Percentiles rank a stretch among this genome's conserved stretches.
phyloP scores from a whole-genome alignment of 2,329 filamentous ascomycete species.

The Aspergillus ochraceoroseus region DNA sequence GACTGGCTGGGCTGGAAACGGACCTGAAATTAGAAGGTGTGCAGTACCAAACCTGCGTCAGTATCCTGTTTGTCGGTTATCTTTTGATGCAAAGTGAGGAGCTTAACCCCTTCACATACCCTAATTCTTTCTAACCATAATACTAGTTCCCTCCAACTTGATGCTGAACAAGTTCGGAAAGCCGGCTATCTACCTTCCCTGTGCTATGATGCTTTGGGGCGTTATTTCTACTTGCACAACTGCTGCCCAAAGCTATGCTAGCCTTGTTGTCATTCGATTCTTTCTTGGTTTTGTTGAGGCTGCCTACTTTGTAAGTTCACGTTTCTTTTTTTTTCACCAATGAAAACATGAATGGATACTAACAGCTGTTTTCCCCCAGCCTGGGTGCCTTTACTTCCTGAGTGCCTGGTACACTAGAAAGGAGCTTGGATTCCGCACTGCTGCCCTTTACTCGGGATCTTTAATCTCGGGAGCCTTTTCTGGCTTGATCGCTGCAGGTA shows the following conservation, averaged over 20 bases:
- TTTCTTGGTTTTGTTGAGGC: constrained; percentile 42
- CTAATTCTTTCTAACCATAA: too few species aligned
- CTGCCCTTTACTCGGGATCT: constrained; percentile 55
- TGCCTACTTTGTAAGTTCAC: constrained; percentile 42
- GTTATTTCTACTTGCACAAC: constrained; percentile 50
- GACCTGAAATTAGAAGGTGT: constrained; percentile 44
- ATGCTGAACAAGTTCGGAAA: constrained; percentile 50
- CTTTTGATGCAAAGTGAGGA: constrained; percentile 55
- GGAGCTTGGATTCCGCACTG: constrained; percentile 50
- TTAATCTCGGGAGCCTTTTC: constrained; percentile 69
- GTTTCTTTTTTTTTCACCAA: neutral
- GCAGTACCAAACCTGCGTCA: constrained; percentile 45
- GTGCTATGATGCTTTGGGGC: constrained; percentile 57
- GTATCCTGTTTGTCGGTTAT: constrained; percentile 55
- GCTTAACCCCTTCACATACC: too few species aligned
- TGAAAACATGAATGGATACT: neutral
- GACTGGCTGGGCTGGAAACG: constrained; percentile 48
- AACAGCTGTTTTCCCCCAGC: constrained; percentile 55
- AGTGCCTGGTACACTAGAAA: constrained; percentile 65
- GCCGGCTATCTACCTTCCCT: constrained; percentile 50
- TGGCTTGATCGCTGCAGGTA: constrained; percentile 60
- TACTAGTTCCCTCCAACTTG: constrained; percentile 46
- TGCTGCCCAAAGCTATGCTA: constrained; percentile 47
- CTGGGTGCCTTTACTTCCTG: constrained; percentile 41
- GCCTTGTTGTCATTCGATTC: constrained; percentile 45